These are phyloP conservation scores for Rickenella mellea DNA, from an alignment of 768 basidiomycete genomes.

Conservation along the genomic window DNA sequence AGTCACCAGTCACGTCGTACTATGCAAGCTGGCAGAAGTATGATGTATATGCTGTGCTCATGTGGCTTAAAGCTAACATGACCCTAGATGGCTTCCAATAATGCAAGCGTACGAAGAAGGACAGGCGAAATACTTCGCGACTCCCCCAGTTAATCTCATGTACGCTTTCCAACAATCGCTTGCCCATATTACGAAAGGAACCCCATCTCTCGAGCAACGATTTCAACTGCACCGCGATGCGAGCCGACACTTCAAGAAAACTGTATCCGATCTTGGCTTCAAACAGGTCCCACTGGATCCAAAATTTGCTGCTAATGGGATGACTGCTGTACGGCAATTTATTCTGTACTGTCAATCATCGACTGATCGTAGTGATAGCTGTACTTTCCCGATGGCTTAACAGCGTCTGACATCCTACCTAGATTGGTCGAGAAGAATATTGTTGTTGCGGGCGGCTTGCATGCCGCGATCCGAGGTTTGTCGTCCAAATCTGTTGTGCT, in stretches of 20 bases:
- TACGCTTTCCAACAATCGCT: slow-evolving; percentile 86
- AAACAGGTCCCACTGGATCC: slow-evolving; percentile 57
- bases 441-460: slow-evolving; percentile 82
- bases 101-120: slow-evolving; percentile 91
- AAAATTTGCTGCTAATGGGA: slow-evolving; percentile 76
- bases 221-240: slow-evolving; percentile 67
- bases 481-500: slow-evolving; percentile 5
- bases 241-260: slow-evolving; percentile 58
- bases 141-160: slow-evolving; percentile 89
- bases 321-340: slow-evolving; percentile 64
- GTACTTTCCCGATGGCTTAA: slow-evolving; percentile 79
- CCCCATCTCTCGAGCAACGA: slow-evolving; percentile 65
- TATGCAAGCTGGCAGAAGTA: slow-evolving; percentile 89
- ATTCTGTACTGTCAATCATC: neutral
- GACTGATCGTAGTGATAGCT: slow-evolving; percentile 41
- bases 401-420: slow-evolving; percentile 67
- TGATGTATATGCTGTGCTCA: slow-evolving; percentile 7
- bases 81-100: slow-evolving; percentile 73
- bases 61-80: neutral
- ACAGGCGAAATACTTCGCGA: slow-evolving; percentile 83
- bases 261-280: slow-evolving; percentile 59
- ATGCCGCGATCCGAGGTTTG: slow-evolving; percentile 73
- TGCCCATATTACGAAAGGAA: slow-evolving; percentile 49
- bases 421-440: slow-evolving; percentile 62
- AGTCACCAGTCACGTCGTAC: slow-evolving; percentile 61